A percentile compares a stretch with the other conserved stretches of the same genome.
Evolutionary conservation across 352 stramenopile species (phyloP).

Genomic region (Phytophthora cajani): DNA sequence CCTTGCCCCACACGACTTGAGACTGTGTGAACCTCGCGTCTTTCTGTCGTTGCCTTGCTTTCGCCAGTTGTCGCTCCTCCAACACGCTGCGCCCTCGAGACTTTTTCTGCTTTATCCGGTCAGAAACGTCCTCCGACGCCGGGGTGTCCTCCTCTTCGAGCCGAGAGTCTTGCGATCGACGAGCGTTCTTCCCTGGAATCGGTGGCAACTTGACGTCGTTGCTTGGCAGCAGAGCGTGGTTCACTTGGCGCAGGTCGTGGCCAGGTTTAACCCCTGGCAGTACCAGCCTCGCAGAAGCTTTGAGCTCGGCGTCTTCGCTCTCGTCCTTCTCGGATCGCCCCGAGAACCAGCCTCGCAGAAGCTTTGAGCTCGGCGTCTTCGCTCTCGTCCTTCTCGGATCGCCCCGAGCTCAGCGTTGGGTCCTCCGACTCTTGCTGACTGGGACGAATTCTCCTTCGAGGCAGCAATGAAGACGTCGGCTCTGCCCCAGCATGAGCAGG

Average conservation of each 20-base stretch:
- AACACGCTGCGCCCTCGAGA: slow-evolving; percentile 63
- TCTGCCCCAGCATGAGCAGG: slow-evolving; percentile 34
- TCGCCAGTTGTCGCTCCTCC: slow-evolving; percentile 61
- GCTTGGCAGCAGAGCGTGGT: slow-evolving; percentile 33
- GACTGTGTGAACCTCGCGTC: slow-evolving; percentile 65
- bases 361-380: slow-evolving; percentile 17
- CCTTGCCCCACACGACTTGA: slow-evolving; percentile 82
- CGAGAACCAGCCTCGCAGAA: slow-evolving; percentile 11
- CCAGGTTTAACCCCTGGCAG: slow-evolving; percentile 32
- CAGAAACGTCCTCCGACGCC: neutral
- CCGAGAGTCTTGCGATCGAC: slow-evolving; percentile 2
- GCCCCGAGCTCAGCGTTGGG: neutral
- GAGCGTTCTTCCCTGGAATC: slow-evolving; percentile 5
- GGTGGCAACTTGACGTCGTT: slow-evolving; percentile 30
- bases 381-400: slow-evolving; percentile 13
- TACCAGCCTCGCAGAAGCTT: slow-evolving; percentile 8
- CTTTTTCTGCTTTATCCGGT: slow-evolving; percentile 20
- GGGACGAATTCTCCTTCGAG: slow-evolving; percentile 7
- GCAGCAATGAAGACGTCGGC: slow-evolving; percentile 36
- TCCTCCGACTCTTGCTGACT: slow-evolving; percentile 13
- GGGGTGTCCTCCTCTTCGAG: slow-evolving; percentile 26
- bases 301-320: slow-evolving; percentile 13
- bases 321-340: slow-evolving; percentile 13
- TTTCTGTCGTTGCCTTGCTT: slow-evolving; percentile 54
- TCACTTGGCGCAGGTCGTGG: slow-evolving; percentile 39